Evolutionary conservation across 148 eudicot genomes (phyloP), one percentile per base, ranked within the genome.

Genomic region (Silene uniflora): DNA sequence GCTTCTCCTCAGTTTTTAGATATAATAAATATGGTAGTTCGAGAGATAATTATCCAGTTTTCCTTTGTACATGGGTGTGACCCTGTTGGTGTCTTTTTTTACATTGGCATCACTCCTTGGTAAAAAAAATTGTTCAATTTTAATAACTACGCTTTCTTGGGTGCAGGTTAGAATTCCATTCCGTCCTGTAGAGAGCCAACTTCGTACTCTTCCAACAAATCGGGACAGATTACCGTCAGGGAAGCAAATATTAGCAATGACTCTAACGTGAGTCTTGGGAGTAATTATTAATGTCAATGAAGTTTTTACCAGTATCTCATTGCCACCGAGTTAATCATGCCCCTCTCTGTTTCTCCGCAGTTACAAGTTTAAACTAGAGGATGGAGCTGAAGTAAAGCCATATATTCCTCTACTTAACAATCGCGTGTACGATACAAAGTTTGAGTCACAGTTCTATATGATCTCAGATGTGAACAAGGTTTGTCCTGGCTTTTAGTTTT

Each of bases 391-490:
- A 79, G 84, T 96, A 79, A 87, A 83, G 82, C 99, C 99, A 49
- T 87, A 87, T 73, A 85, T 95, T 59, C 99, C 98, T 68, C 85
- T 91, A 58, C 93, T 96, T 47, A 96, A 96, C 84, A 87, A 91
- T 83, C 97, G 99, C 10, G 86, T 92, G 67, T 96, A 96, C 75
- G 99, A 96, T 71, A 96, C 89, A 75, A 91, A 91, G 54, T 96
- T 96, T 76, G 99, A 96, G 88, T 96, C 99, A 64, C 99, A 96
- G 71, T 96, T 96, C 78, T 92, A 92, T 78, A 92, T 91, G 97
- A 96, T 96, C 77, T 89, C 91, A 64, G 99, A 96, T 87, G 78
- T 90, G 35, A 96, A 96, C 87, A 96, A 91, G 97, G 99, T 96
- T 77, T 66, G 79, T 7, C 44, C 76, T 27, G 62, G 23, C 64